phyloP scores from a whole-genome alignment of 768 basidiomycete genomes.

The Kwoniella europaea region DNA sequence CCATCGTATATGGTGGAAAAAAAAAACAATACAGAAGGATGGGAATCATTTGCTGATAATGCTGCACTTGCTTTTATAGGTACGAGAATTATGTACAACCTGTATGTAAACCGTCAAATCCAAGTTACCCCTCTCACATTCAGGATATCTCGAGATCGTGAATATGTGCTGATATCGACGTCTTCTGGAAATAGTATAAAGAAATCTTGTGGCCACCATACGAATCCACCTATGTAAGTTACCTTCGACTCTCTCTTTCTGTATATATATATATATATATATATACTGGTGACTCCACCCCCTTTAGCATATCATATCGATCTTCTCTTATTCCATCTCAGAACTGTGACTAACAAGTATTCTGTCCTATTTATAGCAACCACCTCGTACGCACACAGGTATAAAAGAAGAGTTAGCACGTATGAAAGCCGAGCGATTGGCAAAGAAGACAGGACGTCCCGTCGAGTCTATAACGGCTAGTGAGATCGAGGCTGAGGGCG shows the following conservation, averaged over 20 bases:
- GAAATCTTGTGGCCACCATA: conserved; percentile 45
- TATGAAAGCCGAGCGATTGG: conserved; percentile 33
- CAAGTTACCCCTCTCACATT: too few species aligned
- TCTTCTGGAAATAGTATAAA: conserved; percentile 32
- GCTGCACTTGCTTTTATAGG: conserved; percentile 22
- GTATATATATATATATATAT: too few species aligned
- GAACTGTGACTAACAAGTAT: too few species aligned
- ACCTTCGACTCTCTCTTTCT: too few species aligned
- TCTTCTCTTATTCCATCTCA: too few species aligned
- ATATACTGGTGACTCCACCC: too few species aligned
- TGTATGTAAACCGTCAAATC: conserved; percentile 22
- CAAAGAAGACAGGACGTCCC: conserved; percentile 11
- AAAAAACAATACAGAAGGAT: background rate
- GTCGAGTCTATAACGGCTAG: background rate
- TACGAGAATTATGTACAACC: conserved; percentile 45
- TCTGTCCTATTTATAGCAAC: conserved; percentile 29
- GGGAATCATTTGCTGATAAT: background rate
- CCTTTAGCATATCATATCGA: too few species aligned
- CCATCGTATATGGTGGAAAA: background rate
- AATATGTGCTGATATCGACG: too few species aligned
- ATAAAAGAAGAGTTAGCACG: conserved; percentile 40
- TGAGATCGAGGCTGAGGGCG: conserved; percentile 2
- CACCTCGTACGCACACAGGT: conserved; percentile 36
- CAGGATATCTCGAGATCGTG: too few species aligned
- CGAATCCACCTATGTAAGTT: conserved; percentile 42